Evolutionary conservation across 495 filamentous ascomycete species (phyloP).

Genomic region (Lepraria neglecta): DNA sequence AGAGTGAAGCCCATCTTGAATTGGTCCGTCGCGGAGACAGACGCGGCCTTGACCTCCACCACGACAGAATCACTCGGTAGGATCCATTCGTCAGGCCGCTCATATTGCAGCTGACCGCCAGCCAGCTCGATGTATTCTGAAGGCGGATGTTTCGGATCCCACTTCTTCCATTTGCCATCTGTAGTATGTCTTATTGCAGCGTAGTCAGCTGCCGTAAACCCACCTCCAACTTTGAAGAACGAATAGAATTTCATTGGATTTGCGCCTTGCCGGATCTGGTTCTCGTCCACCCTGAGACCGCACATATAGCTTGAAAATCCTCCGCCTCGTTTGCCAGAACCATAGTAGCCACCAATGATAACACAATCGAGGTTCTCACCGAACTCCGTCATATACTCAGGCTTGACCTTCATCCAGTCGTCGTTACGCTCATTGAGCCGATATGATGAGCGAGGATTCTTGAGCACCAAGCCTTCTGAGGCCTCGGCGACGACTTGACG

Average conservation of each 20-base stretch:
- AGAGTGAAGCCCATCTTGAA: constrained; percentile 75
- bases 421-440: constrained; percentile 86
- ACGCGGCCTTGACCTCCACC: constrained; percentile 84
- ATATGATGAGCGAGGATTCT: constrained; percentile 85
- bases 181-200: constrained; percentile 73
- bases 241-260: constrained; percentile 74
- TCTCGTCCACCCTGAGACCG: constrained; percentile 69
- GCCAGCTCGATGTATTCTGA: constrained; percentile 73
- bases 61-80: constrained; percentile 81
- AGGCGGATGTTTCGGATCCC: constrained; percentile 75
- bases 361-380: constrained; percentile 88
- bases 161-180: constrained; percentile 84
- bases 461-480: constrained; percentile 87
- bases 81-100: constrained; percentile 91
- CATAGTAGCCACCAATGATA: constrained; percentile 89
- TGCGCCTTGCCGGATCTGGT: constrained; percentile 48
- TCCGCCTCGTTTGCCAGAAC: constrained; percentile 77
- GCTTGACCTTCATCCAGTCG: constrained; percentile 98
- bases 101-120: constrained; percentile 65
- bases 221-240: constrained; percentile 95
- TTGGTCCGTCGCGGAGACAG: constrained; percentile 61
- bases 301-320: constrained; percentile 80
- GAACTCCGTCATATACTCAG: constrained; percentile 96
- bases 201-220: constrained; percentile 81
- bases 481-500: constrained; percentile 80